Evolutionary conservation across 345 rosid species (phyloP).

Genomic region (Ricinus communis): DNA sequence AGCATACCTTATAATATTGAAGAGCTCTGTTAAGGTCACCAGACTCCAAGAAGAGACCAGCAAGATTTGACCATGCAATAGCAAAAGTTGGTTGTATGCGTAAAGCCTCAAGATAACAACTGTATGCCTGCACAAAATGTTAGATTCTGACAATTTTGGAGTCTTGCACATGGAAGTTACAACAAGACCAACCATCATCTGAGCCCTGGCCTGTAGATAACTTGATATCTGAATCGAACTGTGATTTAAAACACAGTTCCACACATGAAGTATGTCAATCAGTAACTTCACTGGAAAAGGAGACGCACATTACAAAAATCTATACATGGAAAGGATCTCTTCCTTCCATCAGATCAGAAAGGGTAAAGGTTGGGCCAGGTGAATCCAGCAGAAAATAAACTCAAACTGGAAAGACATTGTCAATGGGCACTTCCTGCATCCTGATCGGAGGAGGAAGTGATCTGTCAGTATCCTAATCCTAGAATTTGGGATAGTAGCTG

Average conservation of each 20-base stretch:
- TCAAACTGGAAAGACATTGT: slow-evolving; percentile 14
- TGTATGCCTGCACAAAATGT: slow-evolving; percentile 94
- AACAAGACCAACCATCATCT: slow-evolving; percentile 84
- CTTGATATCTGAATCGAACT: slow-evolving; percentile 67
- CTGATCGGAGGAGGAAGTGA: slow-evolving; percentile 10
- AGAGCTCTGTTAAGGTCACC: slow-evolving; percentile 93
- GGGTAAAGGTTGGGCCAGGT: slow-evolving; percentile 26
- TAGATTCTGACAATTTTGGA: slow-evolving; percentile 70
- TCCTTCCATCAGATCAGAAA: slow-evolving; percentile 19
- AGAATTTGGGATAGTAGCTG: slow-evolving; percentile 12
- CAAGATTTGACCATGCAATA: slow-evolving; percentile 99
- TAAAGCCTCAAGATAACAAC: slow-evolving; percentile 92
- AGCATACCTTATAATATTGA: slow-evolving; percentile 84
- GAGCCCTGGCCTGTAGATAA: slow-evolving; percentile 64
- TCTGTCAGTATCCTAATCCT: slow-evolving; percentile 7
- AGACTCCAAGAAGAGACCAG: slow-evolving; percentile 97
- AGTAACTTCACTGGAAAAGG: slow-evolving; percentile 55
- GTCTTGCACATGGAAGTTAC: slow-evolving; percentile 69
- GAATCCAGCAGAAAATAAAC: slow-evolving; percentile 17
- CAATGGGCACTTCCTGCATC: slow-evolving; percentile 18
- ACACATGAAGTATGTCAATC: slow-evolving; percentile 61
- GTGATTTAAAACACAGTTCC: slow-evolving; percentile 62
- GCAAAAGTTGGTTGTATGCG: slow-evolving; percentile 97
- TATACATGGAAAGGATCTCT: slow-evolving; percentile 23
- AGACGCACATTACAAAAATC: slow-evolving; percentile 21